Base-by-base conservation (phyloP, 2,329 filamentous ascomycete species). In the Pyrenophora seminiperda region DNA sequence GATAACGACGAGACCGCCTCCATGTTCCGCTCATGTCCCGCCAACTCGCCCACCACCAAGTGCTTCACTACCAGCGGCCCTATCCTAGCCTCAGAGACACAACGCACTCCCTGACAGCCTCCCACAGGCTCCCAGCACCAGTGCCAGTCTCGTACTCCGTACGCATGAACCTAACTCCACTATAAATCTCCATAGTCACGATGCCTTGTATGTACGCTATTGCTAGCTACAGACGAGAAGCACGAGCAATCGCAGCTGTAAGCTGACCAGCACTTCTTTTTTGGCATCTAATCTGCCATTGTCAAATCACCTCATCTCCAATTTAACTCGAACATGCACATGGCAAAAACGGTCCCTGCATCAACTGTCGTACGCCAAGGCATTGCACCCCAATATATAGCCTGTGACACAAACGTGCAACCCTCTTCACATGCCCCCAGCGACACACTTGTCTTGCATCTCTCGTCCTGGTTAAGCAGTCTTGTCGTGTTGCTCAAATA, bases 81-180 rank as follows among this genome's bases (percentile, higher is more conserved):
- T 43, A 43, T 46, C 47, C 47, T 22, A 33, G 51, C 38, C n/a
- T 11, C 15, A 13, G 13, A 24, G 20, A 33, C 30, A 20, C 41
- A 37, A 40, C 39, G 37, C 49, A 41, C 31, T 34, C 38, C 29
- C 38, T 18, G 6, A 36, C 31, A 31, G 13, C 29, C 32, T 53
- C 50, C 17, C 29, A 44, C 50, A 50, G 50, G 50, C 32, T 53
- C 41, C 50, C 50, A n/a, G n/a, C n/a, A n/a, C n/a, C n/a, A 27
- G 22, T 24, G 22, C 24, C 24, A 27, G 52, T 48, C 53, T 53
- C 49, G 30, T 41, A 47, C 43, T 42, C 47, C 49, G 30, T 41
- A 47, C 43, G 47, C 47, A 54, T 51, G 36, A 54, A 43, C 52
- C 43, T 22, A 10, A 39, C 36, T 47, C 42, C 42, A 47, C 47